Evolutionary conservation across 1,284 basidiomycete species (phyloP).

Genomic region (Pseudozyma pruni): DNA sequence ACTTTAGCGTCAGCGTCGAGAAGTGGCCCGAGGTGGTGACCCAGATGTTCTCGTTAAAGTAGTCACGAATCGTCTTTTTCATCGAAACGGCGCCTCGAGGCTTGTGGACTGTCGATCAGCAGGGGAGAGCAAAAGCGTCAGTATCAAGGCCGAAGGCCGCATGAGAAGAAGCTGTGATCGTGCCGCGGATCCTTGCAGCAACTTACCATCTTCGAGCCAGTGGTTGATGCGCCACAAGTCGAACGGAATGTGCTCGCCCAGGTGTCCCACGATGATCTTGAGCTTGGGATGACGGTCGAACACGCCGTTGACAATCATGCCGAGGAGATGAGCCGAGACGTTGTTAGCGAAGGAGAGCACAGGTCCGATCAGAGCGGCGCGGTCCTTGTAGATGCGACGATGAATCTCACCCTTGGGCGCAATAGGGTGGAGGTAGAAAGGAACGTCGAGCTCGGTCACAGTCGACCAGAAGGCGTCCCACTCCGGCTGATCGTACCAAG

Average conservation of each 20-base stretch:
- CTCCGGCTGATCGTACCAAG: constrained; percentile 47
- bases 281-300: constrained; percentile 68
- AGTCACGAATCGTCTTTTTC: constrained; percentile 55
- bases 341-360: constrained; percentile 67
- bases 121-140: not conserved
- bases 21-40: constrained; percentile 62
- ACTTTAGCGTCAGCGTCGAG: constrained; percentile 55
- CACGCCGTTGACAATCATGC: constrained; percentile 68
- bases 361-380: constrained; percentile 66
- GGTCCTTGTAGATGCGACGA: constrained; percentile 63
- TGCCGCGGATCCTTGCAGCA: too few species aligned
- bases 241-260: constrained; percentile 67
- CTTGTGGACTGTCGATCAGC: constrained; percentile 53
- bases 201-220: constrained; percentile 65
- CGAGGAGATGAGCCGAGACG: constrained; percentile 65
- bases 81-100: constrained; percentile 50
- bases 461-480: constrained; percentile 64
- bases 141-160: too few species aligned
- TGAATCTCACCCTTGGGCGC: constrained; percentile 65
- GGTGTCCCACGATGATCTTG: constrained; percentile 68
- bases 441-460: constrained; percentile 65
- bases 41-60: constrained; percentile 64
- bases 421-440: constrained; percentile 68
- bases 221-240: constrained; percentile 68
- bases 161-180: too few species aligned